A percentile compares a stretch with the other conserved stretches of the same genome.
These are phyloP conservation scores for Anethum foeniculum DNA, from an alignment of 140 eudicot species.

Conservation along the genomic window DNA sequence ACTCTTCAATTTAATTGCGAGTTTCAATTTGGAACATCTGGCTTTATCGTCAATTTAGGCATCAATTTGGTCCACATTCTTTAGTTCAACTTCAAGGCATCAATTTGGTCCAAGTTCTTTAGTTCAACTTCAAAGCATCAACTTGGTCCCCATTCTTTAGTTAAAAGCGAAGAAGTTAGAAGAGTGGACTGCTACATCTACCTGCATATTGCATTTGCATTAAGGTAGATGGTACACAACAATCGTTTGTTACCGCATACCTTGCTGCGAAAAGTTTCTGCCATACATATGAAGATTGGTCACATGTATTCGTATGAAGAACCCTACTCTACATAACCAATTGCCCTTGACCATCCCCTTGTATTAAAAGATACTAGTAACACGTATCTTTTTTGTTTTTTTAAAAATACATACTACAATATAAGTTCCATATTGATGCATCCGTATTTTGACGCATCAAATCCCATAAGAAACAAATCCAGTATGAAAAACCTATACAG, in stretches of 20 bases:
- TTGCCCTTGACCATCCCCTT: too few relatives aligned
- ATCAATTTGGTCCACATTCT: background rate
- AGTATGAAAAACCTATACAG: background rate
- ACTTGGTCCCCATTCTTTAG: background rate
- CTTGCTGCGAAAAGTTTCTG: too few relatives aligned
- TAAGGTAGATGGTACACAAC: too few relatives aligned
- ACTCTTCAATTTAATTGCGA: background rate
- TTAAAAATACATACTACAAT: background rate
- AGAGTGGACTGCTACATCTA: background rate
- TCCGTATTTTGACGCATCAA: background rate
- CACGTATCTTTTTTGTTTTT: background rate
- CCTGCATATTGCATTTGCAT: background rate
- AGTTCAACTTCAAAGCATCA: background rate
- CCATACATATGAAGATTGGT: too few relatives aligned
- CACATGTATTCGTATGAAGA: too few relatives aligned
- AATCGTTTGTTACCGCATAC: too few relatives aligned
- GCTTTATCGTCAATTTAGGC: background rate
- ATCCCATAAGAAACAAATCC: conserved; percentile 1
- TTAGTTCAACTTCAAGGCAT: background rate
- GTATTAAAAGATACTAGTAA: background rate
- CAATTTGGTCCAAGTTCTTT: background rate
- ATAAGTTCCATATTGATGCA: background rate
- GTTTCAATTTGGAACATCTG: background rate
- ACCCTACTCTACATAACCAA: too few relatives aligned
- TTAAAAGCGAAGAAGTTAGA: background rate